A percentile compares a stretch with the other conserved stretches of the same genome.
Evolutionary conservation across 176 grass and related monocot genomes (phyloP).

Genomic region (Eragrostis nindensis): DNA sequence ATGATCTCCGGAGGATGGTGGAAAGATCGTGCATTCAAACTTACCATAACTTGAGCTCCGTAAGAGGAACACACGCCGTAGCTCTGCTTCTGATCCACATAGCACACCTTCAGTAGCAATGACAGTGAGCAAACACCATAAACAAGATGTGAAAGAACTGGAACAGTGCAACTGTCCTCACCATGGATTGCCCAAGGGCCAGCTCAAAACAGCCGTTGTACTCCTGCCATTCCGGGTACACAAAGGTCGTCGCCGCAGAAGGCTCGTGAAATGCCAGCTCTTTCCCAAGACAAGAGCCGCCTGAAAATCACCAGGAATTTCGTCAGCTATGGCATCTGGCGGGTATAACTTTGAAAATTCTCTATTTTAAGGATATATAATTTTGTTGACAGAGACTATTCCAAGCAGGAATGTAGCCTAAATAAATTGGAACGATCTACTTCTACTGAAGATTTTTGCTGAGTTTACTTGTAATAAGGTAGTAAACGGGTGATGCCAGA

Average conservation of each 20-base stretch:
- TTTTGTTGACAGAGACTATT: neutral
- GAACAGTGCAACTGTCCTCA: slow-evolving; percentile 6
- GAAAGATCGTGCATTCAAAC: neutral
- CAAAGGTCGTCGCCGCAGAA: neutral
- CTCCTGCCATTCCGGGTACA: slow-evolving; percentile 26
- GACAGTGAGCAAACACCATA: neutral
- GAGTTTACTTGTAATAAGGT: too few relatives aligned
- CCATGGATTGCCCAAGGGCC: slow-evolving; percentile 39
- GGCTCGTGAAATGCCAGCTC: slow-evolving; percentile 20
- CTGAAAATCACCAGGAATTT: slow-evolving; percentile 27
- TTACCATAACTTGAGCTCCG: slow-evolving; percentile 46
- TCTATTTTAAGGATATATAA: too few relatives aligned
- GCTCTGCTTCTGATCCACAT: slow-evolving; percentile 30
- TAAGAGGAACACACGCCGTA: slow-evolving; percentile 44
- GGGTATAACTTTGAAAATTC: too few relatives aligned
- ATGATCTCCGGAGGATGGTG: neutral
- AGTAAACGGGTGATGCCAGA: too few relatives aligned
- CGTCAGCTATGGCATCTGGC: neutral
- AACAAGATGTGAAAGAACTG: neutral
- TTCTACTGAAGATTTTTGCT: too few relatives aligned
- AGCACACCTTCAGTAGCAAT: slow-evolving; percentile 30
- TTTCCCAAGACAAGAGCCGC: slow-evolving; percentile 8
- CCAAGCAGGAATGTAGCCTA: too few relatives aligned
- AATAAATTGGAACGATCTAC: too few relatives aligned
- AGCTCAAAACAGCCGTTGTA: slow-evolving; percentile 42